These are phyloP conservation scores for Coleophoma crateriformis DNA, from an alignment of 2,329 filamentous ascomycete species.

Conservation along the genomic window DNA sequence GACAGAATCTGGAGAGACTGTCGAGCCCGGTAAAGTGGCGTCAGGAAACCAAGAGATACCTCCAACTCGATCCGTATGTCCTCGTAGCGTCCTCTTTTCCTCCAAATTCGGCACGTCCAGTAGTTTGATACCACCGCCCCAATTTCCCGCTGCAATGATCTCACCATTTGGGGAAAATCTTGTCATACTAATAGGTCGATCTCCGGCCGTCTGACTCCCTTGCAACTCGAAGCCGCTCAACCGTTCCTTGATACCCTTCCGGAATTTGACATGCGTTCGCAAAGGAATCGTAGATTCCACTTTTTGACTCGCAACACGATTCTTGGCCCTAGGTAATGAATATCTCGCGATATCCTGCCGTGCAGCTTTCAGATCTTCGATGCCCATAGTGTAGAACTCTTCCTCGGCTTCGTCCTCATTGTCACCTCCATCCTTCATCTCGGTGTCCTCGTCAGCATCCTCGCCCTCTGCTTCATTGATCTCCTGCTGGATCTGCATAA, in stretches of 20 bases:
- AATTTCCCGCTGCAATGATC: constrained; percentile 83
- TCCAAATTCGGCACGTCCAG: constrained; percentile 79
- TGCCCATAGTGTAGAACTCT: constrained; percentile 90
- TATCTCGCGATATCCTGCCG: constrained; percentile 76
- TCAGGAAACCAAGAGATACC: constrained; percentile 88
- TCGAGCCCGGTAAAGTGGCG: constrained; percentile 66
- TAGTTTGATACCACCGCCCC: constrained; percentile 84
- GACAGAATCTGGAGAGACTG: constrained; percentile 65
- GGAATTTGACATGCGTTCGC: constrained; percentile 85
- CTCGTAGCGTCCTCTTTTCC: constrained; percentile 69
- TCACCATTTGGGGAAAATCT: constrained; percentile 84
- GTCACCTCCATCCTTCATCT: constrained; percentile 46
- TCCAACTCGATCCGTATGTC: constrained; percentile 84
- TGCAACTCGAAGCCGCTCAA: constrained; percentile 83
- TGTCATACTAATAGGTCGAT: constrained; percentile 86
- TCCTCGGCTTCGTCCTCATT: constrained; percentile 70
- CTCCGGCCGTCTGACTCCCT: constrained; percentile 87
- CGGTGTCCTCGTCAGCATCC: constrained; percentile 57
- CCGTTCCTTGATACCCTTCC: constrained; percentile 81
- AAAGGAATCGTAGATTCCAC: constrained; percentile 78
- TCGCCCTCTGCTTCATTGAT: constrained; percentile 48
- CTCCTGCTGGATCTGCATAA: constrained; percentile 70
- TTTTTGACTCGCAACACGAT: constrained; percentile 70
- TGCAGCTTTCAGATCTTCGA: constrained; percentile 66
- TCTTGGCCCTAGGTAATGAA: constrained; percentile 77